A percentile compares a stretch with the other conserved stretches of the same genome.
Conservation (phyloP, 2,329 filamentous ascomycete species). For the Colletotrichum eleusines region DNA sequence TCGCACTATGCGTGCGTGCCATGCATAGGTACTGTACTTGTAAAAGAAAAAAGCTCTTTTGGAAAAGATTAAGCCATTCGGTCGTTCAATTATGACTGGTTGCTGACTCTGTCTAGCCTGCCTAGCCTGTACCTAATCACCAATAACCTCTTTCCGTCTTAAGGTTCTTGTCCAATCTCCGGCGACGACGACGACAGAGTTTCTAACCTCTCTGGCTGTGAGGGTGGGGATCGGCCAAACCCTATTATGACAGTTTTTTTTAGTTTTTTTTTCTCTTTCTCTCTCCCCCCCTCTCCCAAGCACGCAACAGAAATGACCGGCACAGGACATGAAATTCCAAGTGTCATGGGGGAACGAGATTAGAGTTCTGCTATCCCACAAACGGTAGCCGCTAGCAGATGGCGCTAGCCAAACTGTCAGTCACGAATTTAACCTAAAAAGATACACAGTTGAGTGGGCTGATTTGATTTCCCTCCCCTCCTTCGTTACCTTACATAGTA, state of each 20-base stretch:
- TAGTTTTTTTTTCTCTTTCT: no score
- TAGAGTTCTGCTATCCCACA: not conserved
- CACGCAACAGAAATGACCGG: no score
- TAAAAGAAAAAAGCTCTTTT: no score
- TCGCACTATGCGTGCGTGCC: not conserved
- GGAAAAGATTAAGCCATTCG: not conserved
- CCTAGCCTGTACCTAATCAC: slow-evolving; percentile 18
- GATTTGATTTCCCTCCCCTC: not conserved
- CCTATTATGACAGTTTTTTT: not conserved
- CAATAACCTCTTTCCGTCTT: slow-evolving; percentile 6
- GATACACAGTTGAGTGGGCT: not conserved
- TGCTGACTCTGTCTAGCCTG: slow-evolving; percentile 3
- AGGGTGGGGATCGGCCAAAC: not conserved
- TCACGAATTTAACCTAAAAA: slow-evolving; percentile 7
- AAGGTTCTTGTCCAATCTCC: not conserved
- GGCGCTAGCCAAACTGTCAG: no score
- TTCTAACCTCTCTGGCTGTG: not conserved
- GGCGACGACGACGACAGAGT: not conserved
- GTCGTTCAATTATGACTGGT: not conserved
- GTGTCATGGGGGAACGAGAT: not conserved
- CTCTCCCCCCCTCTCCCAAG: no score
- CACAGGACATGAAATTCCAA: no score
- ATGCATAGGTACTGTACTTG: no score
- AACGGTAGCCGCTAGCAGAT: not conserved
- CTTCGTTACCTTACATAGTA: not conserved